phyloP scores from a whole-genome alignment of 2,329 filamentous ascomycete species.

The Cladosporium sp. region DNA sequence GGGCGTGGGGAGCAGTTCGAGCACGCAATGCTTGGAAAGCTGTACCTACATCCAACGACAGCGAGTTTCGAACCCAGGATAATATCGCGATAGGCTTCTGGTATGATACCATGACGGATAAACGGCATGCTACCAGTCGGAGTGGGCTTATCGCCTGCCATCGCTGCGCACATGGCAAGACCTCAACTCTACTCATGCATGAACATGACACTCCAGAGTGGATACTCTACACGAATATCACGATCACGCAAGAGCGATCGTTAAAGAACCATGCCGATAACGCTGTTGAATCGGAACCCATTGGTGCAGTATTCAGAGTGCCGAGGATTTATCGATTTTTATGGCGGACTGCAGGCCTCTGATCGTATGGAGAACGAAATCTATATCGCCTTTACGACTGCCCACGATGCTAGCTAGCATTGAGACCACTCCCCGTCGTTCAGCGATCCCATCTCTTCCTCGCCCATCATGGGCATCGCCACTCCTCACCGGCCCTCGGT shows the following conservation, averaged over 20 bases:
- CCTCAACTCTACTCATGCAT: not conserved
- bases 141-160: not conserved
- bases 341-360: not conserved
- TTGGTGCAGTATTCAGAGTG: not conserved
- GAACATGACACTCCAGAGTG: not conserved
- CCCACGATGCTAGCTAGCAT: not conserved
- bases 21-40: constrained; percentile 9
- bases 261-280: not conserved
- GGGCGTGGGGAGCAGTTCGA: not conserved
- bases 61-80: not conserved
- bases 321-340: not conserved
- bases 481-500: not conserved
- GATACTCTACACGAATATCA: not conserved
- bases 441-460: not conserved
- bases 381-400: not conserved
- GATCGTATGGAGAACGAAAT: not conserved
- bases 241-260: not conserved
- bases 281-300: not conserved
- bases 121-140: not conserved
- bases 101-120: not conserved
- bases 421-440: not conserved
- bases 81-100: not conserved
- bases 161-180: not conserved
- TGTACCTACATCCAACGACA: not conserved
- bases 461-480: not conserved